Conservation (phyloP, 2,329 filamentous ascomycete species). For the Mollisiaceae sp. region DNA sequence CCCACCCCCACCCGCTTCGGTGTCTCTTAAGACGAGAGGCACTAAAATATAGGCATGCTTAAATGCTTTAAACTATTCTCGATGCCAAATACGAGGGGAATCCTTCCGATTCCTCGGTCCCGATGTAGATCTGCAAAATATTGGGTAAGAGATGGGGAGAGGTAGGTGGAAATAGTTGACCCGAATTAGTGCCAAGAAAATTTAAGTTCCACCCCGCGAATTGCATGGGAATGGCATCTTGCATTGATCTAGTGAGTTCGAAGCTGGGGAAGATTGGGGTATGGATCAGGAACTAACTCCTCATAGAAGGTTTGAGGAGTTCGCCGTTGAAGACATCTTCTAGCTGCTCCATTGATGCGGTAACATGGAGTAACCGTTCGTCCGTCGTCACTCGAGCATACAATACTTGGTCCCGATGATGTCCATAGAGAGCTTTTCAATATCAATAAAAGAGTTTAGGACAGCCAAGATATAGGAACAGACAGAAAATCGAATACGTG, state of each 20-base stretch:
- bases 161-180: neutral
- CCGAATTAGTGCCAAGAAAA: neutral
- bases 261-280: neutral
- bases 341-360: neutral
- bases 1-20: neutral
- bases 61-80: neutral
- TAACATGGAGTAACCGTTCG: neutral
- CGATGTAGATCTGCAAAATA: neutral
- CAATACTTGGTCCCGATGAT: neutral
- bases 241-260: neutral
- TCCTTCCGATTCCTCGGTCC: neutral
- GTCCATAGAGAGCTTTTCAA: neutral
- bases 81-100: neutral
- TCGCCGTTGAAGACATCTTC: neutral
- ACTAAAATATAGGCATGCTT: neutral
- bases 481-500: neutral
- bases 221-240: neutral
- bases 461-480: neutral
- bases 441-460: neutral
- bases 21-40: neutral
- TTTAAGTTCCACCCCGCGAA: neutral
- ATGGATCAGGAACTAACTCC: neutral
- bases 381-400: neutral
- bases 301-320: neutral
- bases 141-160: neutral